Evolutionary conservation across 2,329 filamentous ascomycete species (phyloP), one percentile per base, ranked within the genome.

Genomic region (Colletotrichum lini): DNA sequence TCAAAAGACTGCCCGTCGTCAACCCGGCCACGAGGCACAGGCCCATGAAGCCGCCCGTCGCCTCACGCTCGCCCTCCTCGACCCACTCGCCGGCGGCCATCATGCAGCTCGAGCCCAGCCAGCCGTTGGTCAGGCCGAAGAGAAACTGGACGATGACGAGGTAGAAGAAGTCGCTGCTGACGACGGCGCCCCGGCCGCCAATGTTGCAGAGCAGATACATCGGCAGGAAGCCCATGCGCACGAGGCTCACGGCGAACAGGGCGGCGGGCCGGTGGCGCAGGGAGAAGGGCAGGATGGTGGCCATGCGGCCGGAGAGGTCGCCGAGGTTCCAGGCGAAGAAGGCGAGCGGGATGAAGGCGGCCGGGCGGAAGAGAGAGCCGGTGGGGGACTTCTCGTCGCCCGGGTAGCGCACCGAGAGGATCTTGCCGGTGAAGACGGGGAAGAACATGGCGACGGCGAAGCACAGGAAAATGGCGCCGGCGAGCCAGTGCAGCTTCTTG

Each of bases 241-340:
- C 84, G 30, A 95, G 77, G 2, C 93, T 84, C 3, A 95, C 80
- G 21, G 87, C 78, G 77, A 98, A 94, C 10, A 98, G 84, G 0
- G 90, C 75, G 4, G 85, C 83, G 0, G 95, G 95, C 18, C 88
- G 87, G 60, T 89, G 86, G 0, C 88, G 88, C 10, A 94, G 82
- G 3, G 74, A 92, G 76, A 78, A 84, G 65, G 79, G 92, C 80
- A 81, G 88, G 74, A 79, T 88, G 1, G 94, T 92, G 1, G 89
- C 80, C 23, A 97, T 82, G 10, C 96, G 90, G 7, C 96, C 96
- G 16, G 89, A 73, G 9, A 98, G 84, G 79, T 98, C 96, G 53
- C 96, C 96, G 2, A 92, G 79, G 79, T 98, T 99, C 96, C 96
- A 99, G 79, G 96, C 90, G 71, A 98, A 89, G 81, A 98, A 97